Conservation (phyloP, 1,139 yeast species). For the Fermentozyma sake region DNA sequence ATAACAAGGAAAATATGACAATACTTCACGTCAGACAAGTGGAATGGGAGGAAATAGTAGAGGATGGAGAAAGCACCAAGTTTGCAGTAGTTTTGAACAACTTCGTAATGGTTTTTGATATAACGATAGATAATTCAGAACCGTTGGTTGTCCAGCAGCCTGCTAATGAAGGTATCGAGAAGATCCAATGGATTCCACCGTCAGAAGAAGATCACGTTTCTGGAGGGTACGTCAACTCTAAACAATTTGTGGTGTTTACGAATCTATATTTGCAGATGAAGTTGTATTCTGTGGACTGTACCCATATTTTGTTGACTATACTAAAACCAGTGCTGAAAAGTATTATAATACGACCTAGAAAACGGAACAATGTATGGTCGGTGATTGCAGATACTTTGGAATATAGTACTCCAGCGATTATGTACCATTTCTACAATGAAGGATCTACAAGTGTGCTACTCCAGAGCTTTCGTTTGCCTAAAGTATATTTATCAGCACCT, state of each 20-base stretch:
- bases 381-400: slow-evolving; percentile 15
- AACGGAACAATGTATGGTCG: slow-evolving; percentile 24
- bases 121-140: slow-evolving; percentile 17
- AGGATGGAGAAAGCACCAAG: slow-evolving; percentile 15
- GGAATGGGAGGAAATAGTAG: slow-evolving; percentile 25
- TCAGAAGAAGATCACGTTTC: slow-evolving; percentile 7
- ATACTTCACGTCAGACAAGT: too few species aligned
- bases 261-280: slow-evolving; percentile 23
- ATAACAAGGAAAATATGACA: too few species aligned
- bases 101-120: slow-evolving; percentile 19
- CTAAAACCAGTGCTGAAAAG: slow-evolving; percentile 22
- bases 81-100: slow-evolving; percentile 23
- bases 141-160: slow-evolving; percentile 31
- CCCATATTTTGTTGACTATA: slow-evolving; percentile 29
- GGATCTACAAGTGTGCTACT: slow-evolving; percentile 26
- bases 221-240: slow-evolving; percentile 31
- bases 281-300: slow-evolving; percentile 36
- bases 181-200: slow-evolving; percentile 35
- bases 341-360: slow-evolving; percentile 13
- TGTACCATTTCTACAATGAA: slow-evolving; percentile 33
- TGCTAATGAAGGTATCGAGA: slow-evolving; percentile 25
- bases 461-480: slow-evolving; percentile 6
- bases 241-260: slow-evolving; percentile 33
- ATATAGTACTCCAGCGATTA: slow-evolving; percentile 16
- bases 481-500: slow-evolving; percentile 12